phyloP scores from a whole-genome alignment of 768 basidiomycete species.

The Dacryopinax primogenitus region DNA sequence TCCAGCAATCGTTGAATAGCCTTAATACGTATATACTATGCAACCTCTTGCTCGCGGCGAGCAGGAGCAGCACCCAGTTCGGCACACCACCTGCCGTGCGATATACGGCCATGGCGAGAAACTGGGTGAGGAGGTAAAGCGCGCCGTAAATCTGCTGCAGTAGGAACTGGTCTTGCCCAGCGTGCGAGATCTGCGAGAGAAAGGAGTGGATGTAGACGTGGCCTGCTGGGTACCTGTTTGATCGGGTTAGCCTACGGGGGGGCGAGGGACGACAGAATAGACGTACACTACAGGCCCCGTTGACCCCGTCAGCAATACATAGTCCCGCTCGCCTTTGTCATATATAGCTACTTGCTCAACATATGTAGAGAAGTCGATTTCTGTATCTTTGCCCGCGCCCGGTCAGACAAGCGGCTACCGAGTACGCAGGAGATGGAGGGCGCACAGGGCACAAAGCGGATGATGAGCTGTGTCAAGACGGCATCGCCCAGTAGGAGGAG shows the following conservation, averaged over 20 bases:
- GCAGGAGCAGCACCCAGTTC: conserved; percentile 57
- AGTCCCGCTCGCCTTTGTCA: conserved; percentile 69
- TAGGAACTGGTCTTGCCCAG: conserved; percentile 32
- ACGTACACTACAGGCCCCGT: conserved; percentile 84
- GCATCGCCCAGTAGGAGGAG: conserved; percentile 64
- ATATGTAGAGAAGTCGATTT: conserved; percentile 97
- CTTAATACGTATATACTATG: conserved; percentile 88
- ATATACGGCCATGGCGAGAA: conserved; percentile 59
- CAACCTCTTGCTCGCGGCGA: conserved; percentile 81
- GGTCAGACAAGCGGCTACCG: not conserved
- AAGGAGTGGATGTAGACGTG: conserved; percentile 72
- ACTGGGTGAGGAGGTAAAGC: conserved; percentile 57
- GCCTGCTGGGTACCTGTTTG: conserved; percentile 82
- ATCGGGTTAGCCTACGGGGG: not conserved
- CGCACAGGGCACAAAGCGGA: conserved; percentile 73
- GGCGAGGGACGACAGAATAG: conserved; percentile 19
- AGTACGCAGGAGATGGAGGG: conserved; percentile 10
- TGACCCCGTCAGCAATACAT: conserved; percentile 68
- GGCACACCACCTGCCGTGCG: conserved; percentile 43
- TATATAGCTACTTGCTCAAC: conserved; percentile 76
- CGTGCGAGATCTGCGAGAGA: conserved; percentile 50
- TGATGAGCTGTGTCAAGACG: conserved; percentile 63
- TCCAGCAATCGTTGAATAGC: conserved; percentile 93
- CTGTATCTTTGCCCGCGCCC: conserved; percentile 53
- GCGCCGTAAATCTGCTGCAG: conserved; percentile 69